A percentile compares a stretch with the other conserved stretches of the same genome.
Evolutionary conservation across 1,284 basidiomycete genomes (phyloP).

Genomic region (Papiliotrema nemorosa): DNA sequence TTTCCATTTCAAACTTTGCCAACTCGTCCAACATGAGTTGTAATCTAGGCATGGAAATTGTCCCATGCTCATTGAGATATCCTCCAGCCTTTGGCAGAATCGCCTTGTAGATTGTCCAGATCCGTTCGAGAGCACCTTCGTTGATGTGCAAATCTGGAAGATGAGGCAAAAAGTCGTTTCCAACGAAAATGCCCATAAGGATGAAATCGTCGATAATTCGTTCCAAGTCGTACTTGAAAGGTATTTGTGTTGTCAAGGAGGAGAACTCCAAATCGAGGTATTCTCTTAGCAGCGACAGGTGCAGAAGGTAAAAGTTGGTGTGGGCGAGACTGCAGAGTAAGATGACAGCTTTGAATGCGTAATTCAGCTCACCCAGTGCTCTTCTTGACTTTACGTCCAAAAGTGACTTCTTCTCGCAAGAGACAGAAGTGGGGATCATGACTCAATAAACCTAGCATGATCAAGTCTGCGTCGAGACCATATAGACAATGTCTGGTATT

Average conservation of each 20-base stretch:
- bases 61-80: slow-evolving; percentile 88
- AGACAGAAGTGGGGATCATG: slow-evolving; percentile 99
- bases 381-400: slow-evolving; percentile 77
- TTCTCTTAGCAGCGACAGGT: slow-evolving; percentile 91
- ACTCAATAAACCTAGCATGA: slow-evolving; percentile 95
- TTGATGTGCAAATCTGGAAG: slow-evolving; percentile 96
- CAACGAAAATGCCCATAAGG: slow-evolving; percentile 90
- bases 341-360: neutral
- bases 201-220: slow-evolving; percentile 97
- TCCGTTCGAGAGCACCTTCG: slow-evolving; percentile 85
- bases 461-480: slow-evolving; percentile 95
- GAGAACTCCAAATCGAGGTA: slow-evolving; percentile 95
- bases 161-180: slow-evolving; percentile 96
- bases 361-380: slow-evolving; percentile 58
- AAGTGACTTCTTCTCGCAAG: slow-evolving; percentile 95
- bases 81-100: slow-evolving; percentile 80
- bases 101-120: slow-evolving; percentile 94
- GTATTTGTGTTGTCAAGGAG: slow-evolving; percentile 54
- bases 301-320: slow-evolving; percentile 91
- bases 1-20: slow-evolving; percentile 76
- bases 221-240: slow-evolving; percentile 78
- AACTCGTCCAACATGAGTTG: slow-evolving; percentile 88
- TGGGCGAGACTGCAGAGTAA: slow-evolving; percentile 63
- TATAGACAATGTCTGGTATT: slow-evolving; percentile 85
- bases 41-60: slow-evolving; percentile 73